These are phyloP conservation scores for Areca catechu DNA, from an alignment of 176 grass and related monocot species.

Conservation along the genomic window DNA sequence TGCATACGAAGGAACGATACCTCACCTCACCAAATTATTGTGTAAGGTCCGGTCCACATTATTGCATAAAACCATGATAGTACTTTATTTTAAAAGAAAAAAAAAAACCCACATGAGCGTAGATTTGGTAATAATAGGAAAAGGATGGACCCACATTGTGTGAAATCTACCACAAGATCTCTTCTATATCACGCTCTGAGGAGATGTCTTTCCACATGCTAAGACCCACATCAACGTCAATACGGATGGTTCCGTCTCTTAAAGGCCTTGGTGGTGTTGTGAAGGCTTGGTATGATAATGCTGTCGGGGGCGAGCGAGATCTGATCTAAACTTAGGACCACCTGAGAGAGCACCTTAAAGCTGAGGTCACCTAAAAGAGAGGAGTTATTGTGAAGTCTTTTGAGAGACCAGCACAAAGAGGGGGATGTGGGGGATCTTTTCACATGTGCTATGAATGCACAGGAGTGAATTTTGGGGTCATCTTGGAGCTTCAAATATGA, in stretches of 20 bases:
- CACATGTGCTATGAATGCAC: conserved; percentile 14
- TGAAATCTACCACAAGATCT: not conserved
- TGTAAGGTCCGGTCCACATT: no score
- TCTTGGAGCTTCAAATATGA: not conserved
- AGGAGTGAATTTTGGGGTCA: not conserved
- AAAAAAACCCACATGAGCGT: no score
- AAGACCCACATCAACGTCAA: not conserved
- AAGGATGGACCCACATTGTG: not conserved
- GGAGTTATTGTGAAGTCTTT: no score
- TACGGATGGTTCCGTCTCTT: not conserved
- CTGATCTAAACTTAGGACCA: conserved; percentile 13
- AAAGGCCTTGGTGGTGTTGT: conserved; percentile 3
- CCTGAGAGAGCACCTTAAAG: not conserved
- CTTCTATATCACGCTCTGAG: not conserved
- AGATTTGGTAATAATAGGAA: no score
- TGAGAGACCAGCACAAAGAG: no score
- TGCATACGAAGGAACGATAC: no score
- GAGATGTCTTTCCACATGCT: not conserved
- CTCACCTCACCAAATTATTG: no score
- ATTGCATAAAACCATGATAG: no score
- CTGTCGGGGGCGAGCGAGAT: not conserved
- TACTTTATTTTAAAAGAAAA: no score
- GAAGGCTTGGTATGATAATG: not conserved
- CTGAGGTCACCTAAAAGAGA: no score
- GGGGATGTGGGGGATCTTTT: not conserved